A percentile compares a stretch with the other conserved stretches of the same genome.
Conservation (phyloP, 1,139 yeast species). For the Sugiyamaella paludigena region DNA sequence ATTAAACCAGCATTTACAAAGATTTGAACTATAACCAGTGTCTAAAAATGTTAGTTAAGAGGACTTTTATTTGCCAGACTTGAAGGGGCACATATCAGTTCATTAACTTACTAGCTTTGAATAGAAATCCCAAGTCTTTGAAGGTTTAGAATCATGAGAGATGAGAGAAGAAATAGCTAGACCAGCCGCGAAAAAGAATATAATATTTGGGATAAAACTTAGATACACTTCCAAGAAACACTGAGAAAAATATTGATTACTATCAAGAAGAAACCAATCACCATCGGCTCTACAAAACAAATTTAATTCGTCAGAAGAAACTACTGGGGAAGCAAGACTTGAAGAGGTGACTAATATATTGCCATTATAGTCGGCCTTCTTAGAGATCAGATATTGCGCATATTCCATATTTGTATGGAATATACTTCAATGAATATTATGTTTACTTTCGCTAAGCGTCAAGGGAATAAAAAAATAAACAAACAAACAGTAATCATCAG, state of each 20-base stretch:
- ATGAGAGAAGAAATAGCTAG: not conserved
- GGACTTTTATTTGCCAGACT: not conserved
- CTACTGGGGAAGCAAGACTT: too few relatives aligned
- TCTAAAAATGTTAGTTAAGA: too few relatives aligned
- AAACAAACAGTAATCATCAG: too few relatives aligned
- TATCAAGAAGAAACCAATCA: conserved; percentile 1
- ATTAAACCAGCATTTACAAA: not conserved
- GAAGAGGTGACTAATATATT: too few relatives aligned
- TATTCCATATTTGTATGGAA: too few relatives aligned
- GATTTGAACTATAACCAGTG: too few relatives aligned
- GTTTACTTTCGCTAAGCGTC: too few relatives aligned
- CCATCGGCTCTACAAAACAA: conserved; percentile 1
- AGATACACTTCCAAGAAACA: conserved; percentile 16
- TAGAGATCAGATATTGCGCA: too few relatives aligned
- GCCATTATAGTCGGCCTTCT: too few relatives aligned
- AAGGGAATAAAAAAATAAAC: too few relatives aligned
- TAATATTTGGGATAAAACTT: conserved; percentile 6
- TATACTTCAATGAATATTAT: too few relatives aligned
- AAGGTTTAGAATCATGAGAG: not conserved
- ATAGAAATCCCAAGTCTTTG: conserved; percentile 12
- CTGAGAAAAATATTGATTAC: conserved; percentile 5
- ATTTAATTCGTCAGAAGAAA: too few relatives aligned
- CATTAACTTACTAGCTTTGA: not conserved
- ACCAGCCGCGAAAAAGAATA: not conserved
- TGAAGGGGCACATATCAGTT: not conserved